A percentile compares a stretch with the other conserved stretches of the same genome.
These are phyloP conservation scores for Dactylellina parvicollis DNA, from an alignment of 2,329 filamentous ascomycete species.

Conservation along the genomic window DNA sequence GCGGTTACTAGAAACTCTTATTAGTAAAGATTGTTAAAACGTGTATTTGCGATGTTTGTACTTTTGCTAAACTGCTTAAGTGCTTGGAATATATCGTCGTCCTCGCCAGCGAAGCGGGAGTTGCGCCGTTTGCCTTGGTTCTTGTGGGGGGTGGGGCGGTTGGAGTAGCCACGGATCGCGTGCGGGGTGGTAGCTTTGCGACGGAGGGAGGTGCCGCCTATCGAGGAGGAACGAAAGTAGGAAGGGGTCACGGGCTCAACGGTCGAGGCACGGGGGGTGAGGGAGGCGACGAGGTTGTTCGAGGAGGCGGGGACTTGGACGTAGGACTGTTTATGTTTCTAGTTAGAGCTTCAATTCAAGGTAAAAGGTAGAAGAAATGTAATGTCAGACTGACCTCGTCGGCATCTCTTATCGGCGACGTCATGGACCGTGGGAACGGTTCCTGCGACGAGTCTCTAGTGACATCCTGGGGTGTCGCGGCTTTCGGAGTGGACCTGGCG, in stretches of 20 bases:
- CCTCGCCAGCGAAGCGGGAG: conserved; percentile 44
- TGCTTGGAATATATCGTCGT: conserved; percentile 46
- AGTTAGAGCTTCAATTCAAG: background rate
- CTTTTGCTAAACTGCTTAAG: conserved; percentile 45
- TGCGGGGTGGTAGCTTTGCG: conserved; percentile 38
- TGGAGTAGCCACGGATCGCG: conserved; percentile 38
- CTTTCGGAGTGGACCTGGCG: background rate
- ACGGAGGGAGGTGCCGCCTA: conserved; percentile 26
- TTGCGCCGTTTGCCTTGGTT: conserved; percentile 51
- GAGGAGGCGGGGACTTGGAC: conserved; percentile 8
- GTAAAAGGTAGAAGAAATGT: background rate
- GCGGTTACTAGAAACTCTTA: conserved; percentile 34
- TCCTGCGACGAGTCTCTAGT: conserved; percentile 17
- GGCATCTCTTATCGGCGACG: conserved; percentile 28
- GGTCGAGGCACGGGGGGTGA: conserved; percentile 43
- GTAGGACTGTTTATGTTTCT: conserved; percentile 10
- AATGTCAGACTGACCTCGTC: conserved; percentile 6
- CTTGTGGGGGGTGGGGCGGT: conserved; percentile 40
- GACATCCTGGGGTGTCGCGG: background rate
- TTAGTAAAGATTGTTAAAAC: background rate
- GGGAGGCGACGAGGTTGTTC: conserved; percentile 8
- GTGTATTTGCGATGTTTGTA: background rate
- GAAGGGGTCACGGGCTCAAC: conserved; percentile 43
- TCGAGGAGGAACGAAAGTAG: conserved; percentile 22
- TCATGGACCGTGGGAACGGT: conserved; percentile 20